Evolutionary conservation across 192 early-diverging fungal genomes (phyloP), one percentile per base, ranked within the genome.

Genomic region (Radiomyces spectabilis): DNA sequence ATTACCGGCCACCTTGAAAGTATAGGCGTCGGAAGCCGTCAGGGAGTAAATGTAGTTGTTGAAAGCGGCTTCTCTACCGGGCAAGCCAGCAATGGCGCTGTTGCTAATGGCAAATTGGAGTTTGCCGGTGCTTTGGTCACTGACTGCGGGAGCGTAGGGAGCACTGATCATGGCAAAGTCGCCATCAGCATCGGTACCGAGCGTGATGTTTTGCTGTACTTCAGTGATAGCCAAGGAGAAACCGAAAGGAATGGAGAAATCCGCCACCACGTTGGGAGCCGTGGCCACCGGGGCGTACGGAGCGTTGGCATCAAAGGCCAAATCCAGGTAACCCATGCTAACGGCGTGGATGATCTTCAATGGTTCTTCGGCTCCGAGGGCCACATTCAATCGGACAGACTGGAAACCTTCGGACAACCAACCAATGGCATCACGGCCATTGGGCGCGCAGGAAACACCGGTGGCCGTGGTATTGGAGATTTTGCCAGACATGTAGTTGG

Each of bases 201-300:
- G 58, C 37, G 71, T 74, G 44, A 81, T 76, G 33, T 67, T 68
- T 53, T 78, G 74, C 26, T 71, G 66, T 30, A 81, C 72, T 44
- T 78, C 61, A 29, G 72, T 74, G 35, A 84, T 72, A 25, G 65
- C 73, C 30, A 84, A 46, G 18, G 71, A 39, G 57, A 85, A 85
- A 35, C 76, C 76, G 55, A 85, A 85, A 38, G 83, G 83, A 52
- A 85, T 74, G 25, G 61, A 35, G 44, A 77, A 76, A 2, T 55
- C 64, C 34, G 77, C 79, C 24, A 59, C 53, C 10, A 84, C 69
- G 9, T 44, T 42, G 8, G 70, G 55, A 37, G 77, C 69, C 40
- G 62, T 56, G 30, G 73, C 64, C 35, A 65, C 5, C 40, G 82
- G 82, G 32, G 66, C 49, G 41, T 84, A 84, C 16, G 73, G 59